Evolutionary conservation across 306 rosid genomes (phyloP), one percentile per base, ranked within the genome.

Genomic region (Gleditsia sinensis): DNA sequence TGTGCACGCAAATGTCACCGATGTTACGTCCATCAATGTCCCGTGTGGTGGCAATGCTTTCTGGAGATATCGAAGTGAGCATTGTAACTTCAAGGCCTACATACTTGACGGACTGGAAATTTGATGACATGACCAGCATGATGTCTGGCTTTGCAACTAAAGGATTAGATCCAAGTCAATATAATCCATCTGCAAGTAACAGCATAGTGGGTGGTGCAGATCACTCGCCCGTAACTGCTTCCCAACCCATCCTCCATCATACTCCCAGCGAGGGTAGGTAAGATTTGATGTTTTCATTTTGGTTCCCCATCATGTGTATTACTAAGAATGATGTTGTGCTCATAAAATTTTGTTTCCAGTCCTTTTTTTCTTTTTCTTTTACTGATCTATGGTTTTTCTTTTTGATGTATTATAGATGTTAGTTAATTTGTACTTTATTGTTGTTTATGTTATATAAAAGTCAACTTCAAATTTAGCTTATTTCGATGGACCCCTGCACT

Each of bases 31-130:
- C 49, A 43, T 2, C 49, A 3, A 43, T 43, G 49, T 43, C 49
- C 49, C 49, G 49, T 12, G 49, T 43, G 0, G 49, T 43, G 74
- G 90, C 91, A 69, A 90, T 90, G 93, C 88, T 90, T 70, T 58
- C 85, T 1, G 91, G 96, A 79, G 90, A 88, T 63, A 30, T 67
- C 4, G 93, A 88, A 75, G 91, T 88, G 79, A 49, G 74, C 49
- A 2, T 74, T 28, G 86, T 81, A 30, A 83, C 80, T 71, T 28
- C 92, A 24, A 83, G 55, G 80, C 96, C 93, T 7, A 90, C 88
- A 17, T 90, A 90, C 83, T 32, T 90, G 49, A 78, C 90, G 3
- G 91, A 86, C 39, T 45, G 6, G 51, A 16, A 45, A 45, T 45
- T 45, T 16, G 51, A 45, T 14, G 51, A 45, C 16, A 8, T 14